Evolutionary conservation across 495 filamentous ascomycete species (phyloP).

Genomic region (Podospora didyma): DNA sequence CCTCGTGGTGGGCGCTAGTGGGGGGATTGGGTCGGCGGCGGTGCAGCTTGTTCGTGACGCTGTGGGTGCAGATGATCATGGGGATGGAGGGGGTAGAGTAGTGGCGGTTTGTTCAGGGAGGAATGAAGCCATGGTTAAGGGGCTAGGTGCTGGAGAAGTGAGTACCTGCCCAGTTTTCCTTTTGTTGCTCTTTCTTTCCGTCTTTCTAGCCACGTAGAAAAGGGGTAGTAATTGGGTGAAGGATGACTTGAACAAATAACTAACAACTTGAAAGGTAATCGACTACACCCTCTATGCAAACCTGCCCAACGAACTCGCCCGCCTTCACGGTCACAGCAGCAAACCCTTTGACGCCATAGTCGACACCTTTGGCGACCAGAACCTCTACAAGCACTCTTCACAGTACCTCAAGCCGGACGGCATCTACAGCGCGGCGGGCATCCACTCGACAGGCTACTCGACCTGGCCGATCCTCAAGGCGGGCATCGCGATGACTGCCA

Average conservation of each 20-base stretch:
- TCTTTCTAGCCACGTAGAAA: not conserved
- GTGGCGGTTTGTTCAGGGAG: slow-evolving; percentile 35
- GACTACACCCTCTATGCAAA: slow-evolving; percentile 22
- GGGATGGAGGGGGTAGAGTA: slow-evolving; percentile 23
- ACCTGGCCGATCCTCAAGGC: slow-evolving; percentile 19
- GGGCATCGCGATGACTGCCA: slow-evolving; percentile 21
- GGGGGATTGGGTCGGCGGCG: slow-evolving; percentile 35
- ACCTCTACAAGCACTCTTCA: slow-evolving; percentile 24
- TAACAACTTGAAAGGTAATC: slow-evolving; percentile 6
- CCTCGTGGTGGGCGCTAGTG: slow-evolving; percentile 38
- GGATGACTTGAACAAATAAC: not conserved
- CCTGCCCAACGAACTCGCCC: slow-evolving; percentile 21
- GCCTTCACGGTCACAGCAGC: slow-evolving; percentile 1
- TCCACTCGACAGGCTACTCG: slow-evolving; percentile 19
- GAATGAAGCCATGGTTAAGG: slow-evolving; percentile 27
- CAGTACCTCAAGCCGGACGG: slow-evolving; percentile 28
- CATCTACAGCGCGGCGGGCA: slow-evolving; percentile 30
- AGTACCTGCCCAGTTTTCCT: not conserved
- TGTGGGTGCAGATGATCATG: slow-evolving; percentile 18
- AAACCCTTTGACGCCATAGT: slow-evolving; percentile 31
- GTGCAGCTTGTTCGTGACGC: slow-evolving; percentile 32
- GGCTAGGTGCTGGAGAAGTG: slow-evolving; percentile 34
- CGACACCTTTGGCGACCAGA: slow-evolving; percentile 31
- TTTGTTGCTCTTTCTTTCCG: not conserved
- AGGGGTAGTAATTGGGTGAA: not conserved